Conservation (phyloP, 495 filamentous ascomycete species). For the Poronia punctata region DNA sequence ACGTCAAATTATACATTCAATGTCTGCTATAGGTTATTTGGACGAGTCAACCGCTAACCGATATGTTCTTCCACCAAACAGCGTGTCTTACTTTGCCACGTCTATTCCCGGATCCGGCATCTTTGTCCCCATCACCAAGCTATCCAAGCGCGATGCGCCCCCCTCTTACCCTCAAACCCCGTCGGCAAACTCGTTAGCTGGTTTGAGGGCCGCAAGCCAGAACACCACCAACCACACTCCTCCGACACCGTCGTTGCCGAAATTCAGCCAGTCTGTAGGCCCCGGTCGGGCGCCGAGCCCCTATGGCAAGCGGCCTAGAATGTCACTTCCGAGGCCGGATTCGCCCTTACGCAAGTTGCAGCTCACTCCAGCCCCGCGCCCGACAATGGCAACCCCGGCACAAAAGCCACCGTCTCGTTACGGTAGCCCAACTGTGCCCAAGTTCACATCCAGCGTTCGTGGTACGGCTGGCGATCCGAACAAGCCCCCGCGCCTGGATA, state of each 20-base stretch:
- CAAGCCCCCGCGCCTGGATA: conserved; percentile 40
- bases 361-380: conserved; percentile 49
- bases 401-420: conserved; percentile 43
- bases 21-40: conserved; percentile 2
- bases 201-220: conserved; percentile 45
- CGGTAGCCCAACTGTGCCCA: conserved; percentile 60
- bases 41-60: conserved; percentile 11
- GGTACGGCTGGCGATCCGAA: conserved; percentile 51
- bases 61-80: conserved; percentile 25
- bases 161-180: conserved; percentile 60
- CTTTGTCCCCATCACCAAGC: conserved; percentile 86
- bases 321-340: conserved; percentile 79
- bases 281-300: conserved; percentile 67
- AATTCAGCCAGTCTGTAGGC: conserved; percentile 83
- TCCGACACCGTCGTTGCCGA: conserved; percentile 55
- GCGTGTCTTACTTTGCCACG: conserved; percentile 78
- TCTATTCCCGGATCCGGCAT: conserved; percentile 75
- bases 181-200: conserved; percentile 52
- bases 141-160: conserved; percentile 58
- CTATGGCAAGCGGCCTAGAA: conserved; percentile 59
- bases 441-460: conserved; percentile 58
- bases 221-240: conserved; percentile 52
- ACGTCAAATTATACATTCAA: conserved; percentile 12
- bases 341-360: conserved; percentile 63
- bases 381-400: conserved; percentile 46